Percentiles rank a stretch among this genome's conserved stretches.
phyloP scores from a whole-genome alignment of 192 early-diverging fungal species.

The Glomus cerebriforme region DNA sequence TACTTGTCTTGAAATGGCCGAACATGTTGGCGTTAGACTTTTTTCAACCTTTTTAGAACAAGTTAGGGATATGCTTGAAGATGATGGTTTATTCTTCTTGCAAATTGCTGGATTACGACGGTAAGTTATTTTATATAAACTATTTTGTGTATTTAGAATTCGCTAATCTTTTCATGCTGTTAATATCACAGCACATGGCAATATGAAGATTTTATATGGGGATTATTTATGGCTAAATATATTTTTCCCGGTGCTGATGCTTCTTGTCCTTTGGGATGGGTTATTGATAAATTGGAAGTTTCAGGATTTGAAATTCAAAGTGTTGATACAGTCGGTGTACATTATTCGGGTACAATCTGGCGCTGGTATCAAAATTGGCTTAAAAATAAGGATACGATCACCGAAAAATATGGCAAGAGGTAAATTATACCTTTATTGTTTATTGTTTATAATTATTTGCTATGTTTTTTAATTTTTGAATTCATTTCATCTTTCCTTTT shows the following conservation, averaged over 20 bases:
- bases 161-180: no score
- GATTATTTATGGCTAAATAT: constrained; percentile 99
- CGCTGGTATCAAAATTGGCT: constrained; percentile 99
- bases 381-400: constrained; percentile 84
- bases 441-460: neutral
- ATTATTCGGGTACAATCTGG: constrained; percentile 95
- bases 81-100: constrained; percentile 97
- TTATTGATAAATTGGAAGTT: constrained; percentile 87
- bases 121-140: neutral
- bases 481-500: neutral
- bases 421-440: constrained; percentile 42
- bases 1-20: constrained; percentile 98
- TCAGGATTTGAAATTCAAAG: constrained; percentile 92
- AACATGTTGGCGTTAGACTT: constrained; percentile 95
- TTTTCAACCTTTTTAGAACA: constrained; percentile 90
- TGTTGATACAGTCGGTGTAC: constrained; percentile 90
- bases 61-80: constrained; percentile 92
- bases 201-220: constrained; percentile 72
- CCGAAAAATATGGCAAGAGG: constrained; percentile 83
- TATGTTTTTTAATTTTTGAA: neutral
- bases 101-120: constrained; percentile 95
- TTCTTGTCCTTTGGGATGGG: constrained; percentile 95
- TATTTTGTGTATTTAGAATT: no score
- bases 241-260: constrained; percentile 99
- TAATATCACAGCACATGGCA: constrained; percentile 50